Conservation (phyloP, 495 filamentous ascomycete species). For the Xylaria grammica region DNA sequence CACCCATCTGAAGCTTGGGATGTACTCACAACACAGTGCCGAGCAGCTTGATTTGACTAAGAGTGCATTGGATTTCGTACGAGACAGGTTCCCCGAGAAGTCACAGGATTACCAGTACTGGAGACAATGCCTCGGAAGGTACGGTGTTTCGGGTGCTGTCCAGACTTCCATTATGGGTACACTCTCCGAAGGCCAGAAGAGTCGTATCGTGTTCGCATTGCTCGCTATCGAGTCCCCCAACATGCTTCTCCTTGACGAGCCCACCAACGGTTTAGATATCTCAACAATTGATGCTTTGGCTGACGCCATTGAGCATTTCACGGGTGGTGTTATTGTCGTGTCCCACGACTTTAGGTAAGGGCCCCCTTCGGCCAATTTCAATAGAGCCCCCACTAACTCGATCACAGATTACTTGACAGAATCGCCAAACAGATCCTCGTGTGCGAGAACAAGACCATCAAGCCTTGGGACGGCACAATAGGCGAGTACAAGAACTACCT, state of each 20-base stretch:
- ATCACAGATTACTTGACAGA: constrained; percentile 86
- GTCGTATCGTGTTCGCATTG: constrained; percentile 95
- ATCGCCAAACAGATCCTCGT: constrained; percentile 99
- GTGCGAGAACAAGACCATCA: constrained; percentile 93
- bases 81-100: constrained; percentile 88
- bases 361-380: neutral
- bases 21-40: constrained; percentile 97
- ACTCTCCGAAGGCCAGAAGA: constrained; percentile 96
- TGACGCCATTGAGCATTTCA: constrained; percentile 95
- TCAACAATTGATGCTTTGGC: constrained; percentile 97
- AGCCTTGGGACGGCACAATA: constrained; percentile 86
- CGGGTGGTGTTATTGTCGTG: constrained; percentile 95
- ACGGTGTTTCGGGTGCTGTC: constrained; percentile 87
- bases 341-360: constrained; percentile 96
- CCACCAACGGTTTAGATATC: constrained; percentile 99
- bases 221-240: constrained; percentile 96
- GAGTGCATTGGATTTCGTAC: constrained; percentile 94
- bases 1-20: constrained; percentile 96
- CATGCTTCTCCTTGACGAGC: constrained; percentile 97
- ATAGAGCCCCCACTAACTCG: constrained; percentile 25
- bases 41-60: constrained; percentile 99
- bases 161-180: constrained; percentile 99
- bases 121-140: constrained; percentile 94
- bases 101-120: constrained; percentile 99
- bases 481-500: constrained; percentile 97